These are phyloP conservation scores for Capsella bursapastoris DNA, from an alignment of 345 rosid genomes.

Conservation along the genomic window DNA sequence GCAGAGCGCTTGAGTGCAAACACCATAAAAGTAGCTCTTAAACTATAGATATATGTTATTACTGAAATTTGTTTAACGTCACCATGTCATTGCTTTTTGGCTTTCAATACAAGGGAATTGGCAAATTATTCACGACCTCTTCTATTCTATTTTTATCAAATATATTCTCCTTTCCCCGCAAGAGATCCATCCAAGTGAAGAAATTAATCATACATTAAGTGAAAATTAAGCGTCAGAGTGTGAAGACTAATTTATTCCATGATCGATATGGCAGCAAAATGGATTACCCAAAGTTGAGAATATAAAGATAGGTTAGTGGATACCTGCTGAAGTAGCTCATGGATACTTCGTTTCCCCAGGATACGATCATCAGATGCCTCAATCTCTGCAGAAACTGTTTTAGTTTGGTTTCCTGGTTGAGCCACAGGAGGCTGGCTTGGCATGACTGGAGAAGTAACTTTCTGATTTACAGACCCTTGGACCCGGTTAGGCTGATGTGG, in stretches of 20 bases:
- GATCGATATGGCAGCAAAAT: conserved; percentile 16
- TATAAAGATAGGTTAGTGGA: conserved; percentile 24
- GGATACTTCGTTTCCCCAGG: conserved; percentile 87
- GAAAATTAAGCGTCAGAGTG: conserved; percentile 7
- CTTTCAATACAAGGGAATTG: conserved; percentile 3
- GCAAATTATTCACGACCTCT: not conserved
- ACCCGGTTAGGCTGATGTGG: conserved; percentile 61
- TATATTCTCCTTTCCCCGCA: conserved; percentile 8
- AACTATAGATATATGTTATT: conserved; percentile 15
- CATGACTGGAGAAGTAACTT: conserved; percentile 55
- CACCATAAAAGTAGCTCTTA: conserved; percentile 7
- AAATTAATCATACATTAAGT: conserved; percentile 15
- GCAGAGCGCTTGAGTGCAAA: conserved; percentile 7
- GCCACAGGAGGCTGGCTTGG: conserved; percentile 51
- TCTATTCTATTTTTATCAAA: not conserved
- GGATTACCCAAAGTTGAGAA: conserved; percentile 15
- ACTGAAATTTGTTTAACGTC: conserved; percentile 9
- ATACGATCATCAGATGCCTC: conserved; percentile 67
- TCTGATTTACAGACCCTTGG: conserved; percentile 54
- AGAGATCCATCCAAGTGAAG: not conserved
- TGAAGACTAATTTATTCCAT: not conserved
- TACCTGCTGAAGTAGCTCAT: conserved; percentile 88
- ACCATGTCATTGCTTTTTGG: conserved; percentile 13
- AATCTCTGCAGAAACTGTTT: conserved; percentile 54
- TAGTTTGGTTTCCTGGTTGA: conserved; percentile 55